These are phyloP conservation scores for Neotropicomus parvogracilis DNA, from an alignment of 1,284 basidiomycete species.

Conservation along the genomic window DNA sequence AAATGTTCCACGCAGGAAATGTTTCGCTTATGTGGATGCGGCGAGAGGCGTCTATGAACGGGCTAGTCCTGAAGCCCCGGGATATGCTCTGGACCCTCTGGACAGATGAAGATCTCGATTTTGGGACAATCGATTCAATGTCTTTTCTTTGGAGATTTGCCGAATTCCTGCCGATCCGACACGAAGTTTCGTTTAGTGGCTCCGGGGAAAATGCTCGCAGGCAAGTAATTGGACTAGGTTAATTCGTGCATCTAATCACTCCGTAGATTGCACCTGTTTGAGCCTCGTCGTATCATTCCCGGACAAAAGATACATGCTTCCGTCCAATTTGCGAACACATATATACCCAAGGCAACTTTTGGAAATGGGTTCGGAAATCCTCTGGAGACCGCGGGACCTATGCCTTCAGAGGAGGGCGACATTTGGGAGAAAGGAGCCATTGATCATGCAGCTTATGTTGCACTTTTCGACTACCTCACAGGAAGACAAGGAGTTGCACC, in stretches of 20 bases:
- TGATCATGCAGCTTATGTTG: constrained; percentile 5
- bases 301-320: constrained; percentile 11
- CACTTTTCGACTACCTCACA: constrained; percentile 4
- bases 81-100: constrained; percentile 7
- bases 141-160: constrained; percentile 1
- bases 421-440: constrained; percentile 9
- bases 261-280: constrained; percentile 3
- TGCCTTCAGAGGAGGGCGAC: constrained; percentile 4
- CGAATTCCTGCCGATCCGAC: constrained; percentile 5
- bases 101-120: constrained; percentile 9
- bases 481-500: constrained; percentile 5
- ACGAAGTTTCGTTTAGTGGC: constrained; percentile 7
- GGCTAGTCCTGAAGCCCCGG: constrained; percentile 3
- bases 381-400: constrained; percentile 5
- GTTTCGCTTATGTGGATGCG: constrained; percentile 11
- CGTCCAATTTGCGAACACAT: constrained; percentile 3
- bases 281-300: constrained; percentile 9
- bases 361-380: constrained; percentile 10
- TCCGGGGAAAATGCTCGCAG: constrained; percentile 5
- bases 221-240: not conserved
- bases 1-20: constrained; percentile 6
- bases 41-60: not conserved
- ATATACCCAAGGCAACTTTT: constrained; percentile 10
- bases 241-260: not conserved
- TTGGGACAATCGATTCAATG: constrained; percentile 5